Evolutionary conservation across 1,284 basidiomycete genomes (phyloP).

Genomic region (Trametes pubescens): DNA sequence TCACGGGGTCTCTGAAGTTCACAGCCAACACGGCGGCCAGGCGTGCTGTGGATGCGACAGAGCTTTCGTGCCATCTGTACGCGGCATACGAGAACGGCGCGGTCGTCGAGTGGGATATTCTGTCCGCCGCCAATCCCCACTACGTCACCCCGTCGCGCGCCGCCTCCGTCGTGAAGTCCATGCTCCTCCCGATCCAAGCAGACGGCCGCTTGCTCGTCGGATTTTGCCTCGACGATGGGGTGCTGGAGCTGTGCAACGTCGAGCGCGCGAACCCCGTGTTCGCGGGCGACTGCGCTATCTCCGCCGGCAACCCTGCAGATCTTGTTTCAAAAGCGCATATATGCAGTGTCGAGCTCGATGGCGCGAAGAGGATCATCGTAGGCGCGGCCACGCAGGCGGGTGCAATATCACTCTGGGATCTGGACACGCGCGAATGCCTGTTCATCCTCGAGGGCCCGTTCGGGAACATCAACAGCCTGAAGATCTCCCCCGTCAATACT

Average conservation of each 20-base stretch:
- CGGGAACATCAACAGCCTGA: slow-evolving; percentile 61
- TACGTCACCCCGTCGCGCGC: slow-evolving; percentile 56
- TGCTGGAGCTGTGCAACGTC: slow-evolving; percentile 65
- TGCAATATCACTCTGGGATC: slow-evolving; percentile 76
- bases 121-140: slow-evolving; percentile 44
- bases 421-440: slow-evolving; percentile 64
- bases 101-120: slow-evolving; percentile 62
- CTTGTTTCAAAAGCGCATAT: slow-evolving; percentile 60
- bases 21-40: slow-evolving; percentile 38
- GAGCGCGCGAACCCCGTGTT: slow-evolving; percentile 50
- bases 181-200: slow-evolving; percentile 55
- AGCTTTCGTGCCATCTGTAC: slow-evolving; percentile 49
- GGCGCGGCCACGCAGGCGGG: slow-evolving; percentile 72
- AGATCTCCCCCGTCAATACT: slow-evolving; percentile 57
- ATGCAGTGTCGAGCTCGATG: slow-evolving; percentile 59
- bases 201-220: slow-evolving; percentile 59
- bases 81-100: slow-evolving; percentile 67
- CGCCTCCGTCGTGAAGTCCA: slow-evolving; percentile 54
- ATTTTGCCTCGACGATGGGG: slow-evolving; percentile 70
- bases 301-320: slow-evolving; percentile 65
- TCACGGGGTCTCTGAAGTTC: slow-evolving; percentile 41
- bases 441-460: slow-evolving; percentile 64
- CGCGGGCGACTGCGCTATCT: slow-evolving; percentile 54
- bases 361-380: slow-evolving; percentile 59
- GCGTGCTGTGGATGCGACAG: slow-evolving; percentile 36